phyloP scores from a whole-genome alignment of 805 yeast species.

The Wickerhamomyces kurtzmanii region DNA sequence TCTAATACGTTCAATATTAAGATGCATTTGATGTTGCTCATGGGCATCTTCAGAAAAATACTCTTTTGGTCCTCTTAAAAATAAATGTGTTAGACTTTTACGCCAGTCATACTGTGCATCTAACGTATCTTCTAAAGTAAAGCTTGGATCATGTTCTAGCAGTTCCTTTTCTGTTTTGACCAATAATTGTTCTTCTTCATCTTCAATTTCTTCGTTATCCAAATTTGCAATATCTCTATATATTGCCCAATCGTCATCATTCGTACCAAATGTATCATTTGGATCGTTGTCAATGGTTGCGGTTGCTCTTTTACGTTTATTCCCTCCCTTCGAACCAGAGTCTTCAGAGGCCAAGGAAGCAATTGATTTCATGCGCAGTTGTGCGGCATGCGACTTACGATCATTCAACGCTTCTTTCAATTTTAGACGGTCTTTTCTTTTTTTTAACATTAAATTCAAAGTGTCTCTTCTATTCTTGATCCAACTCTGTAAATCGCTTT shows the following conservation, averaged over 20 bases:
- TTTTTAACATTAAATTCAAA: conserved; percentile 48
- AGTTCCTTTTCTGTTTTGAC: conserved; percentile 63
- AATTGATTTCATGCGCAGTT: conserved; percentile 82
- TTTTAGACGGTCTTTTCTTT: conserved; percentile 57
- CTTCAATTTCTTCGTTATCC: conserved; percentile 73
- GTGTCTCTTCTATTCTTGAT: conserved; percentile 55
- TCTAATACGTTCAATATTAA: conserved; percentile 83
- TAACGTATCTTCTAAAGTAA: conserved; percentile 76
- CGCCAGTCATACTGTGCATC: conserved; percentile 83
- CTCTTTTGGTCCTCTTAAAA: conserved; percentile 83
- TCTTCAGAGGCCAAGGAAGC: conserved; percentile 80
- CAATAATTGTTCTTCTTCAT: conserved; percentile 55
- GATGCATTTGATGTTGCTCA: conserved; percentile 82
- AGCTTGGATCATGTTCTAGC: conserved; percentile 74
- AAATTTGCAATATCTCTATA: conserved; percentile 74
- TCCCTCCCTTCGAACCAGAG: conserved; percentile 15
- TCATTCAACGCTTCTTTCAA: conserved; percentile 72
- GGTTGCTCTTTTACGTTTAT: conserved; percentile 42
- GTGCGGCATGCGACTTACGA: conserved; percentile 86
- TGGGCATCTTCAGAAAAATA: conserved; percentile 75
- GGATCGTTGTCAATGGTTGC: conserved; percentile 83
- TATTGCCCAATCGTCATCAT: conserved; percentile 92
- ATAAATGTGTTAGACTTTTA: conserved; percentile 68
- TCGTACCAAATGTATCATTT: conserved; percentile 88
- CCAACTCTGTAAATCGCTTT: conserved; percentile 71